These are phyloP conservation scores for Hypoxylon fragiforme DNA, from an alignment of 495 filamentous ascomycete species.

Conservation along the genomic window DNA sequence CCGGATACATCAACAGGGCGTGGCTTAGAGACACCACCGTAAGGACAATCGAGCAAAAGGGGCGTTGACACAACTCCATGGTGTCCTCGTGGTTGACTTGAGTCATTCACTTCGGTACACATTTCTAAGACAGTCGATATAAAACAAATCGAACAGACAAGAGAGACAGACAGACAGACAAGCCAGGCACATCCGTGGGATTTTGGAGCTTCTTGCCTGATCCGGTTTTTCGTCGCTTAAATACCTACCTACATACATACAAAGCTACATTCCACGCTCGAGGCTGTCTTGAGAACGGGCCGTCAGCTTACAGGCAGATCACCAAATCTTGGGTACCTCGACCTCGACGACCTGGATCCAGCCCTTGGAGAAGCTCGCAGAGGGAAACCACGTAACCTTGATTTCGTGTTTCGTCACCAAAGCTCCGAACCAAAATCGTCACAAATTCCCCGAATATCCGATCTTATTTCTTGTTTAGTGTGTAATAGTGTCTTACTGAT, in stretches of 20 bases:
- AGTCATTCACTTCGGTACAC: slow-evolving; percentile 24
- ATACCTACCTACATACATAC: too few relatives aligned
- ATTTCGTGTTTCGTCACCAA: slow-evolving; percentile 20
- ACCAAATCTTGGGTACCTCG: slow-evolving; percentile 10
- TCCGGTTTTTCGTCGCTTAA: slow-evolving; percentile 15
- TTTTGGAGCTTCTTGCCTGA: slow-evolving; percentile 27
- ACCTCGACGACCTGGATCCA: slow-evolving; percentile 11
- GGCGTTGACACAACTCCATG: slow-evolving; percentile 14
- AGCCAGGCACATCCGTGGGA: slow-evolving; percentile 24
- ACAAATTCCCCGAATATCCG: slow-evolving; percentile 27
- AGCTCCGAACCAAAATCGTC: slow-evolving; percentile 24
- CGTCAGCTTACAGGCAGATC: slow-evolving; percentile 26
- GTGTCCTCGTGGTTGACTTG: slow-evolving; percentile 26
- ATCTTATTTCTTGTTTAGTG: slow-evolving; percentile 5
- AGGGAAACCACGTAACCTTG: slow-evolving; percentile 17
- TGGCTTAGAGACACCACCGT: too few relatives aligned
- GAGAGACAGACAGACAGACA: too few relatives aligned
- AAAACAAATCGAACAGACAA: slow-evolving; percentile 9
- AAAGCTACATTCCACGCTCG: slow-evolving; percentile 24
- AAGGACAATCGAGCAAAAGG: slow-evolving; percentile 2
- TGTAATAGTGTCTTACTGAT: too few relatives aligned
- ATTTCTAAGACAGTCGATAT: slow-evolving; percentile 1
- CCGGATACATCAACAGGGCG: slow-evolving; percentile 22
- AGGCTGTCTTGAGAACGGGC: slow-evolving; percentile 7
- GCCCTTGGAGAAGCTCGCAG: slow-evolving; percentile 9